phyloP scores from a whole-genome alignment of 257 asterid genomes.

The Jaltomata sinuosa region DNA sequence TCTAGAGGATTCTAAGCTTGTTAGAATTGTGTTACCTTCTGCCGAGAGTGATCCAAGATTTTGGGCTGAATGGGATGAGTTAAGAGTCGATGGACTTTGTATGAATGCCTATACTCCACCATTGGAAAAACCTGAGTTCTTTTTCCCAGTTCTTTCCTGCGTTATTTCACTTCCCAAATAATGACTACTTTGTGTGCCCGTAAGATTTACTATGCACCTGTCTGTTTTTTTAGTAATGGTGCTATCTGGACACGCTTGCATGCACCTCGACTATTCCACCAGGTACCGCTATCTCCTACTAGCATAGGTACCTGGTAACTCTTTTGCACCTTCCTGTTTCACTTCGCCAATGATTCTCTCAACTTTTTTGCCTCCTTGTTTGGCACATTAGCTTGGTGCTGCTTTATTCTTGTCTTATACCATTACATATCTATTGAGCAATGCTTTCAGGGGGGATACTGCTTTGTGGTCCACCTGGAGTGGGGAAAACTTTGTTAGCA shows the following conservation, averaged over 20 bases:
- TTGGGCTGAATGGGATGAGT: constrained; percentile 76
- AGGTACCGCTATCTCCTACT: background rate
- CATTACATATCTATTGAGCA: background rate
- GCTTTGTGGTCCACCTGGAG: constrained; percentile 98
- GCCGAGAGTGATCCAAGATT: constrained; percentile 54
- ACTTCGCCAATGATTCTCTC: background rate
- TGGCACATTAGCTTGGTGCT: background rate
- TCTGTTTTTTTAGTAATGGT: background rate
- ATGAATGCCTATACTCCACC: constrained; percentile 82
- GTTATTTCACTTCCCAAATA: background rate
- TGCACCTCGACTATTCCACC: background rate
- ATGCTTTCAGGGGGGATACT: constrained; percentile 79
- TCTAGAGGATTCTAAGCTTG: constrained; percentile 70
- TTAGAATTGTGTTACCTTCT: constrained; percentile 77
- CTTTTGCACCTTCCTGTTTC: background rate
- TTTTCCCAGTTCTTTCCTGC: background rate
- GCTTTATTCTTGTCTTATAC: background rate
- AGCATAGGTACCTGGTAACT: background rate
- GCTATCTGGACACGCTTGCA: background rate
- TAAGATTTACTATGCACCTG: background rate
- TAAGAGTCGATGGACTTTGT: constrained; percentile 55
- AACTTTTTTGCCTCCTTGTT: background rate
- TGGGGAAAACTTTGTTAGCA: constrained; percentile 91
- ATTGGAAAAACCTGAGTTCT: constrained; percentile 30
- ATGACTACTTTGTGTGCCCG: background rate